A percentile compares a stretch with the other conserved stretches of the same genome.
These are phyloP conservation scores for Xylaria hypoxylon DNA, from an alignment of 2,329 filamentous ascomycete species.

Conservation along the genomic window DNA sequence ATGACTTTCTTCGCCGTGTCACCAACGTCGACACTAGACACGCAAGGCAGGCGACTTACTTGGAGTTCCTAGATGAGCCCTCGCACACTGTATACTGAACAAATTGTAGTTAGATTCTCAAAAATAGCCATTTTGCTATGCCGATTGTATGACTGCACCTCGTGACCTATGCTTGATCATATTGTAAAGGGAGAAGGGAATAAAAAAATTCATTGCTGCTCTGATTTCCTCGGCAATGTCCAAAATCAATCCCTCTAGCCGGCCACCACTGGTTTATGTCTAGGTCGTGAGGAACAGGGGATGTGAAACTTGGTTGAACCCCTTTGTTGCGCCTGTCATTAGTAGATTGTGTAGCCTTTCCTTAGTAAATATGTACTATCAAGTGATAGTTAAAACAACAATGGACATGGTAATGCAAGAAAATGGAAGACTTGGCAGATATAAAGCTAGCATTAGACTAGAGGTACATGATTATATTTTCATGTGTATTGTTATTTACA, in stretches of 20 bases:
- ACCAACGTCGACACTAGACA: constrained; percentile 13
- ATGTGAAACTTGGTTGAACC: constrained; percentile 20
- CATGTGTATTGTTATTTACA: too few species aligned
- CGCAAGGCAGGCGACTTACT: constrained; percentile 3
- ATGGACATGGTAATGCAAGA: not conserved
- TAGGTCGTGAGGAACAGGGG: not conserved
- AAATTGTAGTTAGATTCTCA: constrained; percentile 34
- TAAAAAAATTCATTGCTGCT: not conserved
- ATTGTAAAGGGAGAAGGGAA: not conserved
- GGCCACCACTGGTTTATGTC: not conserved
- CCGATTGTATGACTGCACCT: not conserved
- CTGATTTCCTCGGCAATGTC: not conserved
- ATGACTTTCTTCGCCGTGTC: constrained; percentile 8
- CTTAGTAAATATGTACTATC: not conserved
- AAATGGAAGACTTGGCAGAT: not conserved
- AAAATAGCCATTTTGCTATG: constrained; percentile 22
- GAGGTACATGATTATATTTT: too few species aligned
- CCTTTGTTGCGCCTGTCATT: constrained; percentile 4
- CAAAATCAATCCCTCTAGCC: not conserved
- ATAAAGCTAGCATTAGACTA: too few species aligned
- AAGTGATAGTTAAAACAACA: not conserved
- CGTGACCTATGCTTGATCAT: not conserved
- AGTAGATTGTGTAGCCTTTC: not conserved
- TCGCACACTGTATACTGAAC: constrained; percentile 31
- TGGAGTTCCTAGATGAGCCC: constrained; percentile 1